A percentile compares a stretch with the other conserved stretches of the same genome.
These are phyloP conservation scores for Byssoonygena ceratinophila DNA, from an alignment of 2,329 filamentous ascomycete genomes.

Conservation along the genomic window DNA sequence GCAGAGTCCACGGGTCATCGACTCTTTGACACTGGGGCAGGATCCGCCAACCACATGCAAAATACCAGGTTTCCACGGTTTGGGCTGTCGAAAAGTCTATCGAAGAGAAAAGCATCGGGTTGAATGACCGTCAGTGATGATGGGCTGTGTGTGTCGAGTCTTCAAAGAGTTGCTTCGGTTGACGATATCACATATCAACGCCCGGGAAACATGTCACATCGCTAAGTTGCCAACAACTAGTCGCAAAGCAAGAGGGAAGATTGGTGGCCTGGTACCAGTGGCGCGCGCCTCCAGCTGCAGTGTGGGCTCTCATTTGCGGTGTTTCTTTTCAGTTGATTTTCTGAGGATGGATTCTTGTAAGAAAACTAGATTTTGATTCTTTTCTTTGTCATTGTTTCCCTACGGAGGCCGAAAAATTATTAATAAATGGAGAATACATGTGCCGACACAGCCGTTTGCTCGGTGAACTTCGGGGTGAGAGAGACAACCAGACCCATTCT, in stretches of 20 bases:
- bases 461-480: background rate
- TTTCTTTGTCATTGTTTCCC: too few species aligned
- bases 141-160: too few species aligned
- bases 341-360: too few species aligned
- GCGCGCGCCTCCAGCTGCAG: background rate
- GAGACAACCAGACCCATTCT: background rate
- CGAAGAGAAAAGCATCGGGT: background rate
- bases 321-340: too few species aligned
- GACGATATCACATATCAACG: too few species aligned
- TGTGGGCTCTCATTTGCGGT: too few species aligned
- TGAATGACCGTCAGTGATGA: background rate
- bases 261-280: background rate
- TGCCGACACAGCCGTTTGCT: conserved; percentile 3
- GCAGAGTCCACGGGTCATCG: conserved; percentile 6
- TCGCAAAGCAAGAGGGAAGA: background rate
- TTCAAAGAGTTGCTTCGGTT: conserved; percentile 1
- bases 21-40: background rate
- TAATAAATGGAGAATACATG: background rate
- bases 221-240: too few species aligned
- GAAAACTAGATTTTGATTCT: too few species aligned
- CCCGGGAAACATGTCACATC: too few species aligned
- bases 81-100: background rate
- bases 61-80: background rate
- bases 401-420: too few species aligned
- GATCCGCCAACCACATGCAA: conserved; percentile 9